Conservation (phyloP, 2,329 filamentous ascomycete species). For the Paraphoma chrysanthemicola region DNA sequence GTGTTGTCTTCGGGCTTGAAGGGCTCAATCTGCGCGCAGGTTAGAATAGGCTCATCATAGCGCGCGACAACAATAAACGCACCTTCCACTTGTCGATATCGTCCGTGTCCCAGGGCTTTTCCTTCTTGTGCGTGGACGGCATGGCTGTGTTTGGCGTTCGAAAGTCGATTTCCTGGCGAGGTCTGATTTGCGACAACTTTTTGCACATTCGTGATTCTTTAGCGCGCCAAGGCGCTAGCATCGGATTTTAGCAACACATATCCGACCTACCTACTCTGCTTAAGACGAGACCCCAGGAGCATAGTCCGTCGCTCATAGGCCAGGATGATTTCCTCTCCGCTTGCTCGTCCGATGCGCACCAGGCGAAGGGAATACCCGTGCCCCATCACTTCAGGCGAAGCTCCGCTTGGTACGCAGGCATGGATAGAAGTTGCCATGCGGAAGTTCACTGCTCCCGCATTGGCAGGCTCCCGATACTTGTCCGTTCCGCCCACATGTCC, state of each 20-base stretch:
- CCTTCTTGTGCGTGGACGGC: slow-evolving; percentile 88
- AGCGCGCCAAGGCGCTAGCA: background rate
- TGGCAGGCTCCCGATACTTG: too few relatives aligned
- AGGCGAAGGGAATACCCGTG: too few relatives aligned
- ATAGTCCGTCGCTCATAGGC: too few relatives aligned
- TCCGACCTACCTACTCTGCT: too few relatives aligned
- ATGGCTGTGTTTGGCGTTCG: slow-evolving; percentile 55
- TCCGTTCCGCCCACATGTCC: too few relatives aligned
- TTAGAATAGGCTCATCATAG: slow-evolving; percentile 2
- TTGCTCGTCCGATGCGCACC: too few relatives aligned
- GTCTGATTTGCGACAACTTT: background rate
- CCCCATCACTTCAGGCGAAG: too few relatives aligned
- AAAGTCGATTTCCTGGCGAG: background rate
- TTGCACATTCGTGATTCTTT: background rate
- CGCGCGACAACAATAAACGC: slow-evolving; percentile 2
- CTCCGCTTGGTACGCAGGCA: too few relatives aligned
- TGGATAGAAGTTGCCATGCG: too few relatives aligned
- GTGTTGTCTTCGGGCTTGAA: slow-evolving; percentile 88
- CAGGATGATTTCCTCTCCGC: too few relatives aligned
- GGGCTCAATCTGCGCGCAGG: slow-evolving; percentile 66
- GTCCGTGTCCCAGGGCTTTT: slow-evolving; percentile 81
- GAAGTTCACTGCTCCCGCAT: too few relatives aligned
- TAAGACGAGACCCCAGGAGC: too few relatives aligned
- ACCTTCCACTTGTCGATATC: slow-evolving; percentile 98
- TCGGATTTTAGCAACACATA: background rate